Percentiles rank a stretch among this genome's conserved stretches.
Evolutionary conservation across 2,329 filamentous ascomycete species (phyloP).

Genomic region (Colletotrichum sp.): DNA sequence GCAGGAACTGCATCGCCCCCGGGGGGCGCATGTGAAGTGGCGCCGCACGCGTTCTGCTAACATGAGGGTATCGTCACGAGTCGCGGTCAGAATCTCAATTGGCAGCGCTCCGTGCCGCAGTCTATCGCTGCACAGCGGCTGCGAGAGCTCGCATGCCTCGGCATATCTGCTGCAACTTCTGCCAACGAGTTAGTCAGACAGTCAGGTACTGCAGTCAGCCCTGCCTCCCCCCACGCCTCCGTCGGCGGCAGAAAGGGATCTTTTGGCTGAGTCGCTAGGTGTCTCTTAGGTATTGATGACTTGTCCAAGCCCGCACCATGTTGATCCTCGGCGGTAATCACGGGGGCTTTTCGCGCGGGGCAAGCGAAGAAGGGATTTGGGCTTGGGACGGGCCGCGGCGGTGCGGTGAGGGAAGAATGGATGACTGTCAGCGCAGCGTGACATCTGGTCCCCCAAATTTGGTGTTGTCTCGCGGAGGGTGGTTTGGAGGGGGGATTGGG

Average conservation of each 20-base stretch:
- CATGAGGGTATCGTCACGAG: conserved; percentile 19
- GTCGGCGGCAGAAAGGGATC: neutral
- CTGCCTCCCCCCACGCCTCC: neutral
- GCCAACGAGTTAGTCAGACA: neutral
- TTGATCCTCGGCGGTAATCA: neutral
- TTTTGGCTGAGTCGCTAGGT: neutral
- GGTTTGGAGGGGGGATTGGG: neutral
- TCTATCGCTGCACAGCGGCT: neutral
- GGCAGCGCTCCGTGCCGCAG: neutral
- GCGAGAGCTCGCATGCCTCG: conserved; percentile 1
- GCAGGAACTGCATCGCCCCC: conserved; percentile 11
- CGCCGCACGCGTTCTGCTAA: neutral
- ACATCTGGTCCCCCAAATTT: neutral
- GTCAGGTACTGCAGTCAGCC: neutral
- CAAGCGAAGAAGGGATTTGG: neutral
- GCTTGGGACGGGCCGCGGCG: conserved; percentile 16
- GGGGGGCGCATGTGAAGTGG: neutral
- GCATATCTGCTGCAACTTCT: neutral
- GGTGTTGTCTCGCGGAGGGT: neutral
- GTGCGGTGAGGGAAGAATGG: neutral
- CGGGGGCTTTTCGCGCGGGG: neutral
- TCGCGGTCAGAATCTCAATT: neutral
- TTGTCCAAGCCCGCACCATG: neutral
- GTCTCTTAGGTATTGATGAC: neutral
- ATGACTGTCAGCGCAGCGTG: conserved; percentile 13